These are phyloP conservation scores for Aplosporella prunicola DNA, from an alignment of 2,329 filamentous ascomycete species.

Conservation along the genomic window DNA sequence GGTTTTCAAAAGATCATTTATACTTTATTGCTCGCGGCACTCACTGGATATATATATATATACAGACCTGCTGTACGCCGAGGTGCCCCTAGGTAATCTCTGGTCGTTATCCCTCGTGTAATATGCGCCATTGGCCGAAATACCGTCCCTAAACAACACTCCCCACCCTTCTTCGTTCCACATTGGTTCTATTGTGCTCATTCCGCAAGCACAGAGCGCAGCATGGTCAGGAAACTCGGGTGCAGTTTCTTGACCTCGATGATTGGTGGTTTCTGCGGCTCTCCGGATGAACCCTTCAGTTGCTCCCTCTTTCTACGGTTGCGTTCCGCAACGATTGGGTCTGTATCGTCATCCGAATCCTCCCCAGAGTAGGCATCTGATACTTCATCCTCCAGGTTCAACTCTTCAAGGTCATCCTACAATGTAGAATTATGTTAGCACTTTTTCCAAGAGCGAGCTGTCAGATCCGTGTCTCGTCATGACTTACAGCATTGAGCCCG, in stretches of 20 bases:
- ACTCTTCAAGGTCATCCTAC: conserved; percentile 68
- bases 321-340: conserved; percentile 81
- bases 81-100: too few species aligned
- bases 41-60: too few species aligned
- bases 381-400: conserved; percentile 65
- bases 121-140: too few species aligned
- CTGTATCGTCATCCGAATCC: conserved; percentile 70
- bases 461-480: neutral
- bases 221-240: conserved; percentile 71
- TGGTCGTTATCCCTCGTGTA: too few species aligned
- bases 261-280: conserved; percentile 73
- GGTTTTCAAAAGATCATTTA: too few species aligned
- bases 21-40: too few species aligned
- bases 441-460: neutral
- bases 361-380: conserved; percentile 41
- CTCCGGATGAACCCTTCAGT: conserved; percentile 68
- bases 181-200: too few species aligned
- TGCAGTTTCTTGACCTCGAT: conserved; percentile 69
- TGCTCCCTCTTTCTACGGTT: conserved; percentile 71
- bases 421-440: conserved; percentile 3
- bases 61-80: too few species aligned
- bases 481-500: conserved; percentile 64
- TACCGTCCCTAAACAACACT: too few species aligned
- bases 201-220: conserved; percentile 70
- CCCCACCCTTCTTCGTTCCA: too few species aligned